These are phyloP conservation scores for Melampsora larici-populina DNA, from an alignment of 1,284 basidiomycete genomes.

Conservation along the genomic window DNA sequence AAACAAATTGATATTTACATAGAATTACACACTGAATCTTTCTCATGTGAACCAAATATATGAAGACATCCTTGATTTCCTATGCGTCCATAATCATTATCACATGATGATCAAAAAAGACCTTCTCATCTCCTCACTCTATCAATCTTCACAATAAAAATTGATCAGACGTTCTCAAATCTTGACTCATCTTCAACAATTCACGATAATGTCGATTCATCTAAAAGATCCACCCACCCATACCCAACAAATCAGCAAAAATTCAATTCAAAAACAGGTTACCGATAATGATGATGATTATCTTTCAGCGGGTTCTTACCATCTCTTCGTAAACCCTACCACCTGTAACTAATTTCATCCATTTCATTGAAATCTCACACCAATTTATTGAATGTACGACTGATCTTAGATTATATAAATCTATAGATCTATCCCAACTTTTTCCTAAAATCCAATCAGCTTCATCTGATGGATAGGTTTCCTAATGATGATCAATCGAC, in stretches of 20 bases:
- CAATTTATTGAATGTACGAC: constrained; percentile 25
- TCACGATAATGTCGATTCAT: constrained; percentile 43
- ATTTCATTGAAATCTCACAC: constrained; percentile 42
- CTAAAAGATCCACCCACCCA: not conserved
- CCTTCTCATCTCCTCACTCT: not conserved
- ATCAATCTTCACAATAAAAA: constrained; percentile 7
- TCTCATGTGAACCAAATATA: too few relatives aligned
- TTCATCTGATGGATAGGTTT: constrained; percentile 38
- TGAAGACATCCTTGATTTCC: too few relatives aligned
- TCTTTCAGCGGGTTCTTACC: constrained; percentile 6
- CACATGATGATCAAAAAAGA: too few relatives aligned
- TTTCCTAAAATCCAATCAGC: constrained; percentile 41
- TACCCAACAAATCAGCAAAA: not conserved
- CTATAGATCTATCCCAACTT: constrained; percentile 43
- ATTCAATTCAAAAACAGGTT: not conserved
- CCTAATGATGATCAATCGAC: constrained; percentile 1
- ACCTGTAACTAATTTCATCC: constrained; percentile 35
- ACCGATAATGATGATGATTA: not conserved
- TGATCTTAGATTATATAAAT: constrained; percentile 21
- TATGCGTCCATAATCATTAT: too few relatives aligned
- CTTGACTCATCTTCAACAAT: constrained; percentile 31
- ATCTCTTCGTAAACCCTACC: constrained; percentile 41
- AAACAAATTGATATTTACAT: too few relatives aligned
- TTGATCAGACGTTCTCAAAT: not conserved
- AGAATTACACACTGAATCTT: too few relatives aligned